Base-by-base conservation (phyloP, 805 yeast genomes). In the Lipomyces sp. region DNA sequence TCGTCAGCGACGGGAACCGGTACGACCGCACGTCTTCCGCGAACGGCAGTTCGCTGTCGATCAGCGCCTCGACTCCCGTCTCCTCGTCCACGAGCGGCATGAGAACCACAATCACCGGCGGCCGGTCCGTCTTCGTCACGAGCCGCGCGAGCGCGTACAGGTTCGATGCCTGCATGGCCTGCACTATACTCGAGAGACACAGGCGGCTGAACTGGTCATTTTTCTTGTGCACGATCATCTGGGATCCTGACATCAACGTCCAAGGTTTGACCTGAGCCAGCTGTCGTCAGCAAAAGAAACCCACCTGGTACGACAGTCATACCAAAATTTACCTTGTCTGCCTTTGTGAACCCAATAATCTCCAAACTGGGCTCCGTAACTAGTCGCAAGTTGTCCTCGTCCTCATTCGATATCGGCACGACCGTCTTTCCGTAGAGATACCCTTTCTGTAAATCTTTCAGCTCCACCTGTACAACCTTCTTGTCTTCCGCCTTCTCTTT, bases 341-440 rank as follows among this genome's bases (percentile, higher is more conserved):
- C 59, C 3, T 72, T 69, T 6, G 79, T 64, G 53, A 87, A 80
- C 0, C 88, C 86, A 22, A 86, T 60, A 1, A 88, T 70, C 63
- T 83, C 89, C 11, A 88, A 62, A 0, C 84, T 82, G 1, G 82
- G 74, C 3, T 51, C 49, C 0, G 82, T 72, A 2, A 69, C 63
- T 21, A 80, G 71, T 28, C 68, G 68, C 16, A 80, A 63, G 2
- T 74, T 69, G 10, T 70, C 69, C 31, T 72, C 71, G 38, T 83
- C 63, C 1, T 74, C 72, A 0, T 72, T 66, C 13, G 82, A 79
- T 4, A 85, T 62, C 0, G 81, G 78, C 2, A 81, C 74, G 13
- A 77, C 70, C 7, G 80, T 75, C 1, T 73, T 70, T 2, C 95
- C 91, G 61, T 82, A 88, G 55, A 78, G 76, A 64, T 78, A 86